Base-by-base conservation (phyloP, 345 rosid genomes). In the Salix arbutifolia region DNA sequence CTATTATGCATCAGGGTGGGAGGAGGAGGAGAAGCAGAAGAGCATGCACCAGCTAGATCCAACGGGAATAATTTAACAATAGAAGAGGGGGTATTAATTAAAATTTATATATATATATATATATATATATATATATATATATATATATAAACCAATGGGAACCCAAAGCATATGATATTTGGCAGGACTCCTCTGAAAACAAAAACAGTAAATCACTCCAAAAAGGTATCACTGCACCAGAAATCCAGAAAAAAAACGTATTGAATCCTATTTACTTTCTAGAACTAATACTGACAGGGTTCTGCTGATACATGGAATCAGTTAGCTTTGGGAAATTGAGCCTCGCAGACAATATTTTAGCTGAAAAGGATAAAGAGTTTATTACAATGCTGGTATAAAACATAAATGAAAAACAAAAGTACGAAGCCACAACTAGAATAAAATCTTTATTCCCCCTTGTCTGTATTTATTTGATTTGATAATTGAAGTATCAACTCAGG, bases 1-100 rank as follows among this genome's bases (percentile, higher is more conserved):
- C 65, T 91, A 91, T 46, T 92, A 94, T 56, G 70, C 19, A 6
- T 79, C 89, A 0, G 93, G 90, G 69, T 92, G 94, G 92, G 81
- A 87, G 0, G 94, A 89, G 77, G 94, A 89, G 6, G 97, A 92
- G 83, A 88, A 88, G 83, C 70, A 77, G 30, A 85, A 78, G 50
- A 90, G 94, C 6, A 65, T 89, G 82, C 91, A 92, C 61, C 86
- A 83, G 42, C 82, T 33, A 33, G 35, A 33, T 33, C 35, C 1
- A 33, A 33, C 4, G 35, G 35, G 35, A 33, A 33, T 33, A 33
- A 33, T 31, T 31, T 31, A 31, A 31, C 33, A 31, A 31, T 31
- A 31, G 5, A 33, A 33, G 35, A 33, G 5, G 4, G 35, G 35
- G 4, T 33, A 33, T 33, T 4, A 31, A 31, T 31, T 31, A 31